Evolutionary conservation across 768 basidiomycete genomes (phyloP), one percentile per base, ranked within the genome.

Genomic region (Lactarius pseudohatsudake): DNA sequence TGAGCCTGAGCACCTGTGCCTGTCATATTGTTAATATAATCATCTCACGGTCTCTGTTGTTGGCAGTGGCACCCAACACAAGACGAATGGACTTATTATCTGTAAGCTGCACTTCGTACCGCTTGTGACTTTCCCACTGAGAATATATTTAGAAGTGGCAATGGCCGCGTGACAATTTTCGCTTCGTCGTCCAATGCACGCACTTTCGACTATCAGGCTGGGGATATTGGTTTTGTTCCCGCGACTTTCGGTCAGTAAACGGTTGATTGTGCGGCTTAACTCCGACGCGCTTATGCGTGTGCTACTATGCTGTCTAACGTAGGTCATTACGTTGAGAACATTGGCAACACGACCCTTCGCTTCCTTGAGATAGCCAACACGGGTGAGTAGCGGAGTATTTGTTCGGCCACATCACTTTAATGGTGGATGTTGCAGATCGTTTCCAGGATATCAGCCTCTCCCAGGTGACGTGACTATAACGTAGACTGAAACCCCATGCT

Each of bases 41-140:
- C 11, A 58, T 34, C 50, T 62, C 28, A 36, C 18, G 40, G 13
- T 10, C 54, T 45, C 18, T 43, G 36, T 26, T 7, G 22, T 13
- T 50, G 26, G 8, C 61, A 87, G 87, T 89, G 88, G 88, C 88
- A 89, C 69, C 88, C 88, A 8, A 85, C 84, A 13, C 78, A 85
- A 70, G 85, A 87, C 65, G 87, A 88, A 75, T 88, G 87, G 87
- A 79, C 75, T 61, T 84, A 80, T 72, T 82, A 78, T 78, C 61
- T 86, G 85, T 85, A 72, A 63, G 78, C 76, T 56, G 28, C 59
- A 62, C 66, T 34, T 65, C 59, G 26, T 20, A 15, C 30, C 20
- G 15, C 30, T n/a, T 10, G 15, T 16, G 4, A 57, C 53, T 30
- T 69, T 55, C 62, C 34, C 65, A 57, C 41, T 66, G 61, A 57